Conservation (phyloP, 2,329 filamentous ascomycete species). For the Diaporthe velutina region DNA sequence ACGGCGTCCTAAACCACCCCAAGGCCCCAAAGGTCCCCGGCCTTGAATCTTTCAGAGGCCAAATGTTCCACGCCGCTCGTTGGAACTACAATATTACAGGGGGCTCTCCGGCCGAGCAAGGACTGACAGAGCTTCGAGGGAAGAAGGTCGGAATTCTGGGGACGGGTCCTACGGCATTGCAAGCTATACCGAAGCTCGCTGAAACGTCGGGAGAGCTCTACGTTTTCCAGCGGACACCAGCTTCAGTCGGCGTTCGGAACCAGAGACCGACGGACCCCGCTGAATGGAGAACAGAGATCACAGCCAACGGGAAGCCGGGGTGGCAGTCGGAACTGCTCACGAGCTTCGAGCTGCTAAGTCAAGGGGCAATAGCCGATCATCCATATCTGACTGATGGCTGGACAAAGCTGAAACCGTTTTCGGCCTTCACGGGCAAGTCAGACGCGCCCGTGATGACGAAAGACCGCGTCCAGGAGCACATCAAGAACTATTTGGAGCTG, state of each 20-base stretch:
- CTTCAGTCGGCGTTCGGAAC: slow-evolving; percentile 53
- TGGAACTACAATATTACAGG: slow-evolving; percentile 61
- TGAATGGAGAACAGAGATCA: slow-evolving; percentile 52
- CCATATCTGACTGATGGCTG: slow-evolving; percentile 60
- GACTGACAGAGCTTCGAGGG: slow-evolving; percentile 58
- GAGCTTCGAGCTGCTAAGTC: slow-evolving; percentile 54
- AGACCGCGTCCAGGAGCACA: slow-evolving; percentile 52
- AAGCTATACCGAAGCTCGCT: slow-evolving; percentile 59
- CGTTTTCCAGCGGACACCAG: slow-evolving; percentile 70
- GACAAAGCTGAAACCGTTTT: slow-evolving; percentile 41
- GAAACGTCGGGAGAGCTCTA: slow-evolving; percentile 63
- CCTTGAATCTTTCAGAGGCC: slow-evolving; percentile 56
- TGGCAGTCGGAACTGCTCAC: slow-evolving; percentile 62
- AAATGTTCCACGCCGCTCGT: slow-evolving; percentile 59
- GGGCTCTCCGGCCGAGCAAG: slow-evolving; percentile 53
- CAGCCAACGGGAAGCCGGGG: slow-evolving; percentile 54
- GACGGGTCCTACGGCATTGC: slow-evolving; percentile 63
- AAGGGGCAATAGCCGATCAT: not conserved
- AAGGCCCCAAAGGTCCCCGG: slow-evolving; percentile 58
- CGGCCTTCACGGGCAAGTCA: slow-evolving; percentile 43
- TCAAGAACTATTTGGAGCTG: slow-evolving; percentile 52
- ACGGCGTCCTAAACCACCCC: slow-evolving; percentile 55
- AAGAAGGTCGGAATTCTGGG: slow-evolving; percentile 63
- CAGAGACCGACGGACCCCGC: slow-evolving; percentile 56
- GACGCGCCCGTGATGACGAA: slow-evolving; percentile 49